Conservation (phyloP, 2,329 filamentous ascomycete genomes). For the Paecilomyces sp. region DNA sequence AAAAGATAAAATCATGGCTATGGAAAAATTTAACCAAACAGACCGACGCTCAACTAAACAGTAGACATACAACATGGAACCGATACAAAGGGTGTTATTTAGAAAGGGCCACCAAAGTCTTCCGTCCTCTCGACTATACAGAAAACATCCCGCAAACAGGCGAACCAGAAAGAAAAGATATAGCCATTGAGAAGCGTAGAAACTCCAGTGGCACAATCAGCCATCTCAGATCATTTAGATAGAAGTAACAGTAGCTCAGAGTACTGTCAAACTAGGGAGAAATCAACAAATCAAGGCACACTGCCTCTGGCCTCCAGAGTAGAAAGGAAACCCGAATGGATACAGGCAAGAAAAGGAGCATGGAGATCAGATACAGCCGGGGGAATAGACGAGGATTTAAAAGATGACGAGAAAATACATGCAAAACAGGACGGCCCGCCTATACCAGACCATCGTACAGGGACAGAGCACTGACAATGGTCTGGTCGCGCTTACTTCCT, state of each 20-base stretch:
- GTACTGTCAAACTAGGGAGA: background rate
- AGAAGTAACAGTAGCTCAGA: background rate
- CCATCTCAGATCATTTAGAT: background rate
- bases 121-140: background rate
- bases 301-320: background rate
- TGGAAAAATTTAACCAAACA: background rate
- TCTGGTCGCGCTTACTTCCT: conserved; percentile 97
- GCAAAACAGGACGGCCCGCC: conserved; percentile 1
- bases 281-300: background rate
- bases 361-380: background rate
- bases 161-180: background rate
- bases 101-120: background rate
- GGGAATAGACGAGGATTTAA: background rate
- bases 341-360: background rate
- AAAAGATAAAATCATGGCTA: background rate
- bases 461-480: conserved; percentile 92
- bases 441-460: conserved; percentile 93
- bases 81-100: background rate
- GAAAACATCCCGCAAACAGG: background rate
- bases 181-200: background rate
- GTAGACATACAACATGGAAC: background rate
- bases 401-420: background rate
- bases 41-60: background rate
- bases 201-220: background rate
- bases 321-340: background rate